phyloP scores from a whole-genome alignment of 2,329 filamentous ascomycete genomes.

The Triangularia setosa region DNA sequence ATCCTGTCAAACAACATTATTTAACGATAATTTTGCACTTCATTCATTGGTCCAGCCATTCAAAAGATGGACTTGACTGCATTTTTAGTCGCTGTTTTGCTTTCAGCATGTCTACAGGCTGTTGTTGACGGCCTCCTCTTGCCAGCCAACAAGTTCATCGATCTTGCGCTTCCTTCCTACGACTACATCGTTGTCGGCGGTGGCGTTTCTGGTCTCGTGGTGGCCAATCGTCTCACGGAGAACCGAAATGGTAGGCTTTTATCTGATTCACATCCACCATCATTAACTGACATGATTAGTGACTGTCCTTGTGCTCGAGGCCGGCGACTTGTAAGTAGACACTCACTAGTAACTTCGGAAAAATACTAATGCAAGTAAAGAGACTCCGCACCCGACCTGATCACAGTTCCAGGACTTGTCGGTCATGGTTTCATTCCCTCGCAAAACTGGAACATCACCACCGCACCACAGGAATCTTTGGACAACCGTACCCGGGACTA shows the following conservation, averaged over 20 bases:
- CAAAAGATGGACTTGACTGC: constrained; percentile 6
- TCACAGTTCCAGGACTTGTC: constrained; percentile 20
- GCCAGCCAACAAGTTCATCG: constrained; percentile 5
- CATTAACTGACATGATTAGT: constrained; percentile 13
- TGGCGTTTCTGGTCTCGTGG: constrained; percentile 47
- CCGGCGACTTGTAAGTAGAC: constrained; percentile 22
- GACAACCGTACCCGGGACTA: constrained; percentile 34
- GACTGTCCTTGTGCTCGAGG: constrained; percentile 26
- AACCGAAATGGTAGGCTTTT: constrained; percentile 36
- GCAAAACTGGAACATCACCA: constrained; percentile 28
- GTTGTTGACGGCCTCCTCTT: constrained; percentile 5
- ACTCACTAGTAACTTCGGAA: background rate
- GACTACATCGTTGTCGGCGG: constrained; percentile 46
- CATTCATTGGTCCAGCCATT: background rate
- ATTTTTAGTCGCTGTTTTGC: constrained; percentile 3
- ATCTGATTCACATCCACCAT: background rate
- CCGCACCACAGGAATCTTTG: constrained; percentile 31
- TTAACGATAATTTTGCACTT: constrained; percentile 1
- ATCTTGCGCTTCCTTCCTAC: constrained; percentile 17
- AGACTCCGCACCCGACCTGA: constrained; percentile 10
- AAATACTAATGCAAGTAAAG: background rate
- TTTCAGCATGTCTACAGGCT: background rate
- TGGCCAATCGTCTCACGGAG: constrained; percentile 46
- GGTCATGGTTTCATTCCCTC: constrained; percentile 18
- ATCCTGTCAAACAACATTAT: background rate